These are phyloP conservation scores for Vitis amurensis DNA, from an alignment of 164 flowering plant genomes.

Conservation along the genomic window DNA sequence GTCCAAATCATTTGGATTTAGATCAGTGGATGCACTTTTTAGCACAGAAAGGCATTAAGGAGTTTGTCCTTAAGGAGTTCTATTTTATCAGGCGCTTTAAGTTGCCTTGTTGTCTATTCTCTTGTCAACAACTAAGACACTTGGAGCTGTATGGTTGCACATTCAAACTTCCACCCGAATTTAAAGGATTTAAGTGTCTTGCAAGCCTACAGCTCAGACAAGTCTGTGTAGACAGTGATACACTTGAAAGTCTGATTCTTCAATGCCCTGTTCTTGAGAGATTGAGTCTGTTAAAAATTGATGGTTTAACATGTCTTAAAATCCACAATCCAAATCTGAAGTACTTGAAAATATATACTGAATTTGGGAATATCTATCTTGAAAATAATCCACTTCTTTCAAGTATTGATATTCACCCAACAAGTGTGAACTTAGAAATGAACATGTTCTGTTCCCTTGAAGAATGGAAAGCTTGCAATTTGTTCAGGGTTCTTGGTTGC, in stretches of 20 bases:
- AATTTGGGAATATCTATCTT: slow-evolving; percentile 13
- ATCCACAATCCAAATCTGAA: slow-evolving; percentile 13
- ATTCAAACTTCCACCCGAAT: slow-evolving; percentile 3
- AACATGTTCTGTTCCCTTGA: not conserved
- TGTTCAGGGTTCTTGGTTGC: slow-evolving; percentile 7
- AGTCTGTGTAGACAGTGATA: not conserved
- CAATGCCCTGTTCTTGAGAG: slow-evolving; percentile 15
- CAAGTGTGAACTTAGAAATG: not conserved
- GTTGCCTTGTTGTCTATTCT: slow-evolving; percentile 5
- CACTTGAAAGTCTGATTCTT: not conserved
- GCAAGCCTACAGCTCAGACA: slow-evolving; percentile 6
- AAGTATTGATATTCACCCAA: slow-evolving; percentile 2
- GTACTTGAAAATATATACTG: slow-evolving; percentile 7
- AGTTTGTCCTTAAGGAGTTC: slow-evolving; percentile 9
- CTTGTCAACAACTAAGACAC: slow-evolving; percentile 6
- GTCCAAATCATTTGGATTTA: slow-evolving; percentile 9
- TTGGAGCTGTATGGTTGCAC: slow-evolving; percentile 14
- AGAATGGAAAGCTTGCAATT: not conserved
- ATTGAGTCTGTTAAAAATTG: slow-evolving; percentile 8
- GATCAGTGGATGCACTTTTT: slow-evolving; percentile 11
- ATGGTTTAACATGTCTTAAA: not conserved
- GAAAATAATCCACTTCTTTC: not conserved
- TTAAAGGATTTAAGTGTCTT: slow-evolving; percentile 11
- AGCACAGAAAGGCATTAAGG: slow-evolving; percentile 11
- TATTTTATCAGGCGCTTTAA: not conserved